phyloP scores from a whole-genome alignment of 805 yeast genomes.

The Wickerhamomyces rabaulensis region DNA sequence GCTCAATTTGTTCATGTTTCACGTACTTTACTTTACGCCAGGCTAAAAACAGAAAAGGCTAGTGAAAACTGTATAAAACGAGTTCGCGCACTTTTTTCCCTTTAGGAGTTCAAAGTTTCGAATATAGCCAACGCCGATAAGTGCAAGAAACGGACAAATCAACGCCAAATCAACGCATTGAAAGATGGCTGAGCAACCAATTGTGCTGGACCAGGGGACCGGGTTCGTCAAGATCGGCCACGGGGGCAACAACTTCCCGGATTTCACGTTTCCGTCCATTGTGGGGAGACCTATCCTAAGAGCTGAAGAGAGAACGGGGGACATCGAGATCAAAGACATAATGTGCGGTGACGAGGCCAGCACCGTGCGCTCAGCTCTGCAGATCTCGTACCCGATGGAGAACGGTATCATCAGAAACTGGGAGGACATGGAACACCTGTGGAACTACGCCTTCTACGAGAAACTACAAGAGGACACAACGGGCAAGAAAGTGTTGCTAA shows the following conservation, averaged over 20 bases:
- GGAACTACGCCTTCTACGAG: constrained; percentile 97
- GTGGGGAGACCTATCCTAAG: constrained; percentile 96
- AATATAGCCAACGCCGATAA: constrained; percentile 2
- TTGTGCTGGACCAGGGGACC: constrained; percentile 96
- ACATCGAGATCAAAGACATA: constrained; percentile 81
- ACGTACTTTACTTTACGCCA: no score
- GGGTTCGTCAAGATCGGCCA: constrained; percentile 97
- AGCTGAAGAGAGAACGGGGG: constrained; percentile 86
- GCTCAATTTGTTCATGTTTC: no score
- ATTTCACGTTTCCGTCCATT: constrained; percentile 92
- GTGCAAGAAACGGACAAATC: background rate
- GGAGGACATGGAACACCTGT: constrained; percentile 97
- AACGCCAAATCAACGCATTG: background rate
- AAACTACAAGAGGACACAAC: constrained; percentile 76
- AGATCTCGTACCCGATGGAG: constrained; percentile 97
- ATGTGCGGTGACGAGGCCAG: constrained; percentile 98
- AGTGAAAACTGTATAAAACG: background rate
- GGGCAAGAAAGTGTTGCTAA: constrained; percentile 77
- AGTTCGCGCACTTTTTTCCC: no score
- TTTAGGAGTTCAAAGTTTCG: background rate
- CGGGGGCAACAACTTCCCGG: constrained; percentile 96
- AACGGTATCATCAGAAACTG: constrained; percentile 95
- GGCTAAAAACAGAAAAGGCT: no score
- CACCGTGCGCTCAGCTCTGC: constrained; percentile 82
- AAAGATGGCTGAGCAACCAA: constrained; percentile 22